Evolutionary conservation across 1,284 basidiomycete species (phyloP), one percentile per base, ranked within the genome.

Genomic region (Boletus semigastroideus): DNA sequence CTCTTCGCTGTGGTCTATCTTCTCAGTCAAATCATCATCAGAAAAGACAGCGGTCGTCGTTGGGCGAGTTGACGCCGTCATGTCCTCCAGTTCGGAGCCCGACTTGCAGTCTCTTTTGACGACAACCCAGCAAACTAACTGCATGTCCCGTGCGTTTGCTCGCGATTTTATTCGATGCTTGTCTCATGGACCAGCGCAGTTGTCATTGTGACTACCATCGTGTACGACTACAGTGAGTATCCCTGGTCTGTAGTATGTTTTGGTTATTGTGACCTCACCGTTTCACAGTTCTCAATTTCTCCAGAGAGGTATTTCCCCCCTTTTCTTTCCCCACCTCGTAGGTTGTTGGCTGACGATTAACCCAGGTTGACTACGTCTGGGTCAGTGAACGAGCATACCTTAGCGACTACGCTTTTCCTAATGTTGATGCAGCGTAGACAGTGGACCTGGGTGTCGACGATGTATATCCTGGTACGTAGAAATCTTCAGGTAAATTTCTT

Each of bases 391-490:
- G n/a, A 14, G 17, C 4, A 5, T 7, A 2, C 3, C 1, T n/a
- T 28, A 11, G 20, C 14, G 11, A 14, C 17, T 5, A 4, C 16
- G 17, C 12, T 8, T 12, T 27, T 4, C 13, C 33, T 36, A 30
- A 48, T 25, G 22, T 2, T 6, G 10, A 12, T 4, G 11, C 19
- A 46, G 48, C 12, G 10, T 4, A 49, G 33, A 30, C 42, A 22
- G 12, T 49, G 48, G 48, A 36, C 48, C 7, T 45, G 31, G 48
- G 33, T 49, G 7, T 37, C 48, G 10, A 36, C 41, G 10, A 36
- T 49, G 22, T 49, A 36, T 42, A 7, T 46, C 12, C 20, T 48
- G 22, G 47, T 48, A 17, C 19, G 47, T 48, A 30, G 5, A 10
- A 6, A 16, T 16, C 13, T 16, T 20, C 16, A 20, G 7, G 19